Evolutionary conservation across 306 rosid genomes (phyloP).

Genomic region (cucumber (Cucumis sativus)): DNA sequence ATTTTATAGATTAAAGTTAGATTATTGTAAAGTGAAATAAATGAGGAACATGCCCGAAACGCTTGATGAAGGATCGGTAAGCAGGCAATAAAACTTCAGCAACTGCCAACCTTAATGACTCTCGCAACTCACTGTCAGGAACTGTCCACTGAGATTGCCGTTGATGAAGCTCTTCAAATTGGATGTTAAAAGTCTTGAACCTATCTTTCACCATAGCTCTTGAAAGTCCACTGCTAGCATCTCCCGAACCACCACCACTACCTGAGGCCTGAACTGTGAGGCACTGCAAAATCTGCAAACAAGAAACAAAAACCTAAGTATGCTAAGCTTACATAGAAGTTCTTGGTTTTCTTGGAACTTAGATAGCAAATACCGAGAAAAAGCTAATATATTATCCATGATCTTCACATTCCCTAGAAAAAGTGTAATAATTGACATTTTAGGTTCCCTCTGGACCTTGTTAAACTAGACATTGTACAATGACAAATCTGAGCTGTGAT

Average conservation of each 20-base stretch:
- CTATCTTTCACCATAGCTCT: constrained; percentile 69
- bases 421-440: neutral
- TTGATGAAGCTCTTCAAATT: constrained; percentile 81
- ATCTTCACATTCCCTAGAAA: neutral
- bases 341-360: neutral
- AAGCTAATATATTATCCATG: neutral
- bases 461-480: neutral
- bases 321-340: neutral
- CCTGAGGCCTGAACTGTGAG: constrained; percentile 60
- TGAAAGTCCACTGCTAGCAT: constrained; percentile 45
- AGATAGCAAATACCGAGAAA: neutral
- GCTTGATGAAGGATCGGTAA: constrained; percentile 78
- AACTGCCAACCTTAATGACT: constrained; percentile 85
- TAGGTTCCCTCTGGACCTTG: neutral
- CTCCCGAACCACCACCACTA: constrained; percentile 15
- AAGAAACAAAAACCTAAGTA: neutral
- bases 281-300: constrained; percentile 78
- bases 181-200: constrained; percentile 72
- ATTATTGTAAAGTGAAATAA: neutral
- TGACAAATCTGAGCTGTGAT: neutral
- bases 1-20: too few species aligned
- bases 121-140: constrained; percentile 92
- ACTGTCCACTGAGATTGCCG: constrained; percentile 97
- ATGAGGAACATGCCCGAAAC: constrained; percentile 50
- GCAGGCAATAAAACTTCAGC: constrained; percentile 96